Base-by-base conservation (phyloP, 1,139 yeast species). In the Lodderomyces elongisporus region DNA sequence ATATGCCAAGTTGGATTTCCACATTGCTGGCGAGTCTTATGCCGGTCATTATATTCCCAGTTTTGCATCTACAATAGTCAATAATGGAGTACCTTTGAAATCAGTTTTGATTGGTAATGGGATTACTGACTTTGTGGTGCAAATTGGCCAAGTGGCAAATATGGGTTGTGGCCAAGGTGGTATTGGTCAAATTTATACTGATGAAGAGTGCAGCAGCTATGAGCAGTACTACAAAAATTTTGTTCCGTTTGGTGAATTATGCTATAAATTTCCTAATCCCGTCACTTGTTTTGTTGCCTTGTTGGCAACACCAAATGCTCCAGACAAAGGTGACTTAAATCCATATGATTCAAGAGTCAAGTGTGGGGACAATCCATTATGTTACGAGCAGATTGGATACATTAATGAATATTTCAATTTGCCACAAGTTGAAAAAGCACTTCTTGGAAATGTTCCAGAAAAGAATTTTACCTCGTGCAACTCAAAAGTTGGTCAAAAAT, bases 11-110 rank as follows among this genome's bases (percentile, higher is more conserved):
- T 78, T 76, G 35, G 44, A 45, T 22, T 85, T 88, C 78, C 96
- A 87, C 60, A 85, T 88, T 57, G 89, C 96, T 23, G 96, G 96
- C 46, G 96, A 88, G 61, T 84, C 95, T 7, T 20, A 20, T 4
- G 96, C 95, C 32, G 96, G 96, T 40, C 96, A 87, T 58, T 88
- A 88, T 60, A 85, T 88, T 45, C 96, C 96, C 12, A 88, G 76
- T 6, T 82, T 87, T 56, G 94, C 95, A n/a, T 58, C 78, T 26
- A 95, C 85, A 60, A 85, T 87, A 46, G 34, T 28, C 13, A 17
- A 27, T 6, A 34, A 37, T 1, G 17, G 14, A 14, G 18, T 37
- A 9, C 31, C 30, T 4, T 70, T 88, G 52, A 71, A 85, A 17
- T 84, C 95, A 8, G 82, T 88, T 27, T 62, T 88, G 60, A 85